These are phyloP conservation scores for Metschnikowia lachancei DNA, from an alignment of 805 yeast species.

Conservation along the genomic window DNA sequence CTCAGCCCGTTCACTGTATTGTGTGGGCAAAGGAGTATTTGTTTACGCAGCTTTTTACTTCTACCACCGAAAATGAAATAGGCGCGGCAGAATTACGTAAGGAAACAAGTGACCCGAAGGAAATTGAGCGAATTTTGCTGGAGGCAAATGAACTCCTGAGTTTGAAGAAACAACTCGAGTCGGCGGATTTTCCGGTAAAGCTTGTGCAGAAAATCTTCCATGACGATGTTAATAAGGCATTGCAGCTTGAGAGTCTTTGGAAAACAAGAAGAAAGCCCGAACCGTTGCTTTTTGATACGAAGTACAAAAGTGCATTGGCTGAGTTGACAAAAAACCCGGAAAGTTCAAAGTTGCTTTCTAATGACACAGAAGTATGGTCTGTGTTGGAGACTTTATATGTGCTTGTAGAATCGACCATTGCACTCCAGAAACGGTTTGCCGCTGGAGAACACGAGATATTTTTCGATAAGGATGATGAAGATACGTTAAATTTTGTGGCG, in stretches of 20 bases:
- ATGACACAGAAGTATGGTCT: slow-evolving; percentile 56
- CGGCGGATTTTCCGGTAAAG: slow-evolving; percentile 27
- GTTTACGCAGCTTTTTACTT: slow-evolving; percentile 75
- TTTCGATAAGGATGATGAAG: slow-evolving; percentile 95
- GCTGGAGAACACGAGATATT: slow-evolving; percentile 43
- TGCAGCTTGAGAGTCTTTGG: slow-evolving; percentile 75
- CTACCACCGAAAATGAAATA: slow-evolving; percentile 30
- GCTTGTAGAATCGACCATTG: slow-evolving; percentile 47
- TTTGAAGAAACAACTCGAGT: slow-evolving; percentile 24
- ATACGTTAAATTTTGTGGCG: slow-evolving; percentile 82
- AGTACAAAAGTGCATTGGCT: slow-evolving; percentile 16
- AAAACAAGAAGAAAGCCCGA: slow-evolving; percentile 64
- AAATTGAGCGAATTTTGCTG: slow-evolving; percentile 58
- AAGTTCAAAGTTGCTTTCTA: slow-evolving; percentile 18
- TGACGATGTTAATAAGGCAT: slow-evolving; percentile 74
- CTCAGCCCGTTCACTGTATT: slow-evolving; percentile 92
- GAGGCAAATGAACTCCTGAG: slow-evolving; percentile 64
- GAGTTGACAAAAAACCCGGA: slow-evolving; percentile 21
- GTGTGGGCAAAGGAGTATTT: slow-evolving; percentile 96
- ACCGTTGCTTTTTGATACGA: slow-evolving; percentile 46
- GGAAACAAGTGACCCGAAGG: slow-evolving; percentile 65
- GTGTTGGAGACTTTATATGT: slow-evolving; percentile 60
- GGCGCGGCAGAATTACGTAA: slow-evolving; percentile 25
- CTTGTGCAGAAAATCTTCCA: slow-evolving; percentile 62
- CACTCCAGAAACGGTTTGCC: slow-evolving; percentile 48